Percentiles rank a stretch among this genome's conserved stretches.
Evolutionary conservation across 345 rosid species (phyloP).

Genomic region (Psidium guajava): DNA sequence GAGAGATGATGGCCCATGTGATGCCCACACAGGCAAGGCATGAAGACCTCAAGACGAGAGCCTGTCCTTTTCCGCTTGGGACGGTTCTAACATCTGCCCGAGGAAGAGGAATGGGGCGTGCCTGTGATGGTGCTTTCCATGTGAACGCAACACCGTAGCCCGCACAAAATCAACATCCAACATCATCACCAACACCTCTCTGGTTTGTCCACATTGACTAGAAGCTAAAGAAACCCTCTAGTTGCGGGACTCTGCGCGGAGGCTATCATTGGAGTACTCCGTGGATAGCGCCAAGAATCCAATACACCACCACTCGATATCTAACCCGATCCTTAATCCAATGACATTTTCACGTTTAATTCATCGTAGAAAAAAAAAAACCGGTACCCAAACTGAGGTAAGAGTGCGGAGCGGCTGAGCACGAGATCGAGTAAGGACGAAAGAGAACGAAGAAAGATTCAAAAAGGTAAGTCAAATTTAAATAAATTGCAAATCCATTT

Average conservation of each 20-base stretch:
- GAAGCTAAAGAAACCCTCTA: not conserved
- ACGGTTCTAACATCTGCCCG: not conserved
- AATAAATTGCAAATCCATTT: no score
- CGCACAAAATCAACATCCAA: not conserved
- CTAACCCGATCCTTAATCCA: no score
- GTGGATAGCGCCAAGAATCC: not conserved
- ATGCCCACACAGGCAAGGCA: not conserved
- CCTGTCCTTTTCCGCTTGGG: not conserved
- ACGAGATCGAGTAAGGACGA: no score
- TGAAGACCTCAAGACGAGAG: not conserved
- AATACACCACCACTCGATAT: not conserved
- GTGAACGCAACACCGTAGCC: not conserved
- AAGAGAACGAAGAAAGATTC: no score
- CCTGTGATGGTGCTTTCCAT: not conserved
- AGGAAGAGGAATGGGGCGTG: not conserved
- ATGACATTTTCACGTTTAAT: no score
- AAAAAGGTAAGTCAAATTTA: rapidly evolving
- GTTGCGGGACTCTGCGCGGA: not conserved
- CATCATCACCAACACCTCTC: not conserved
- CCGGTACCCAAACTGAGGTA: no score
- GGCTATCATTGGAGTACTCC: not conserved
- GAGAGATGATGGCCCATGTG: not conserved
- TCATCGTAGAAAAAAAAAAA: no score
- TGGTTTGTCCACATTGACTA: not conserved
- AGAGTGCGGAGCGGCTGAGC: no score